These are phyloP conservation scores for Alternaria solani DNA, from an alignment of 2,329 filamentous ascomycete species.

Conservation along the genomic window DNA sequence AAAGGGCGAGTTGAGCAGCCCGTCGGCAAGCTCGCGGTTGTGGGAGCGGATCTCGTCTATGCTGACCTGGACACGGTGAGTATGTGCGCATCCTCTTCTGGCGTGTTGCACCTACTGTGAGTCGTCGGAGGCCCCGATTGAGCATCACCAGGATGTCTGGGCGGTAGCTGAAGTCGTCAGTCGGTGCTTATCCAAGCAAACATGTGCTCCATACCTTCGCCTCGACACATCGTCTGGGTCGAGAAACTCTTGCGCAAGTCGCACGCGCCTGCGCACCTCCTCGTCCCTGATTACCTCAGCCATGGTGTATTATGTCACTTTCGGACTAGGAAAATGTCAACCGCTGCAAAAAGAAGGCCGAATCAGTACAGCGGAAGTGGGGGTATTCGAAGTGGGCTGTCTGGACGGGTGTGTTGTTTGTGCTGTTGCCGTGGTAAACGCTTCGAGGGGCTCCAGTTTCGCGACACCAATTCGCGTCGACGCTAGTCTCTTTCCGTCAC, in stretches of 20 bases:
- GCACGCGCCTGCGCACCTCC: conserved; percentile 81
- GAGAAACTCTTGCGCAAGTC: conserved; percentile 88
- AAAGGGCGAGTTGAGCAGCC: conserved; percentile 84
- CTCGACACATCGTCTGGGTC: conserved; percentile 76
- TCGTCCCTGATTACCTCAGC: conserved; percentile 72
- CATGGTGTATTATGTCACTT: conserved; percentile 26
- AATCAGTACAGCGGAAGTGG: neutral
- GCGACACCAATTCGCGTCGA: conserved; percentile 26
- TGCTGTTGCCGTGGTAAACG: conserved; percentile 15
- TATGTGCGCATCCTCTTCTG: neutral
- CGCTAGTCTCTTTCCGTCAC: conserved; percentile 27
- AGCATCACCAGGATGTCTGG: conserved; percentile 84
- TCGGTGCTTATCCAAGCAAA: conserved; percentile 19
- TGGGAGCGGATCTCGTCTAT: conserved; percentile 92
- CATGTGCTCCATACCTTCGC: conserved; percentile 56
- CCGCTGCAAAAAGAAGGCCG: neutral
- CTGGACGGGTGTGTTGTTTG: conserved; percentile 19
- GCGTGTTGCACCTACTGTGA: conserved; percentile 57
- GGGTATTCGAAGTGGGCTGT: conserved; percentile 18
- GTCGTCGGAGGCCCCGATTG: conserved; percentile 66
- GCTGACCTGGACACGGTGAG: conserved; percentile 50
- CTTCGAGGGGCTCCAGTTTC: conserved; percentile 28
- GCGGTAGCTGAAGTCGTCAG: conserved; percentile 73
- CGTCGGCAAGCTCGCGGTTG: conserved; percentile 80
- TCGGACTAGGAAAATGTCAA: neutral